These are phyloP conservation scores for Chenopodium quinoa DNA, from an alignment of 148 eudicot species.

Conservation along the genomic window DNA sequence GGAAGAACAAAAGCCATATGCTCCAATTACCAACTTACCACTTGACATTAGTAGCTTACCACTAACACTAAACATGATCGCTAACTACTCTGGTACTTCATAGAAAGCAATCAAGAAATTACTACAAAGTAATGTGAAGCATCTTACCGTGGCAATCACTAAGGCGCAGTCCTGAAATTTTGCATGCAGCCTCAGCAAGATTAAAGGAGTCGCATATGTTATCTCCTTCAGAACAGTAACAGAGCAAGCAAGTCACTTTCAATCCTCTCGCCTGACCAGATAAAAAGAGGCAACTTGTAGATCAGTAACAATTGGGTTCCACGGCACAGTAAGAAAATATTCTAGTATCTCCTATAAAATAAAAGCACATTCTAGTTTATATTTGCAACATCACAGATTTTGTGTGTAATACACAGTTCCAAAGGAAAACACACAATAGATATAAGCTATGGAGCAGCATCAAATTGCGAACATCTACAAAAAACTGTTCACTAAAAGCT, in stretches of 20 bases:
- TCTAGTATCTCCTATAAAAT: background rate
- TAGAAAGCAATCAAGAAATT: background rate
- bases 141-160: slow-evolving; percentile 45
- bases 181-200: slow-evolving; percentile 80
- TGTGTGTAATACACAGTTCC: background rate
- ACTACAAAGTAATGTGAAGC: background rate
- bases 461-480: background rate
- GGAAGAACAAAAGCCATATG: background rate
- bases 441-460: background rate
- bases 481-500: background rate
- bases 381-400: background rate
- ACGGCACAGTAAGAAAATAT: background rate
- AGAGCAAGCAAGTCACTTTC: slow-evolving; percentile 87
- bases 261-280: slow-evolving; percentile 77
- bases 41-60: background rate
- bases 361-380: background rate
- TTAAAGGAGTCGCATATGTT: slow-evolving; percentile 80
- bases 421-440: background rate
- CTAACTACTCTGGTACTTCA: background rate
- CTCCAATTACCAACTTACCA: background rate
- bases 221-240: slow-evolving; percentile 99
- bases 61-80: background rate
- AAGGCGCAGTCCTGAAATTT: slow-evolving; percentile 42
- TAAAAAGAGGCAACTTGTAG: background rate
- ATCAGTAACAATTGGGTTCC: background rate